Conservation (phyloP, 306 rosid species). For the Macrotyloma uniflorum region DNA sequence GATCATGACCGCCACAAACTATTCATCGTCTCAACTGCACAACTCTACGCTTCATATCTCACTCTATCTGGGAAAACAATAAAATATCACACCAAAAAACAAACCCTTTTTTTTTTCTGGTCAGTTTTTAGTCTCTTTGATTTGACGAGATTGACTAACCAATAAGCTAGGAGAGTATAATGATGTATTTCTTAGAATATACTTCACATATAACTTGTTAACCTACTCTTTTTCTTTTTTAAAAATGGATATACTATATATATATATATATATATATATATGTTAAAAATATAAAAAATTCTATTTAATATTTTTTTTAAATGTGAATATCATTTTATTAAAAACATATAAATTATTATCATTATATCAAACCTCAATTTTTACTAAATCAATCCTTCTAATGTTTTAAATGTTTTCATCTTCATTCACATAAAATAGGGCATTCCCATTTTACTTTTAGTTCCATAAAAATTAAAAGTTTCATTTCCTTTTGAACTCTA, state of each 20-base stretch:
- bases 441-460: too few species aligned
- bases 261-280: too few species aligned
- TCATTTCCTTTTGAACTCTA: not conserved
- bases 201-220: too few species aligned
- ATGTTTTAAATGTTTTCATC: not conserved
- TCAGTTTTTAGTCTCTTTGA: not conserved
- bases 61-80: not conserved
- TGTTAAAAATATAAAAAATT: too few species aligned
- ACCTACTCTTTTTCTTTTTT: too few species aligned
- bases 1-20: constrained; percentile 21
- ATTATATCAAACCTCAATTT: not conserved
- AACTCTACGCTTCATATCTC: constrained; percentile 23
- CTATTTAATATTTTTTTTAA: too few species aligned
- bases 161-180: not conserved
- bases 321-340: too few species aligned
- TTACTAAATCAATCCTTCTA: not conserved
- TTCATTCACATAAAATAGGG: not conserved
- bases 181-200: too few species aligned
- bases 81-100: not conserved
- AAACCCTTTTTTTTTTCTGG: not conserved
- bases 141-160: not conserved
- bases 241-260: too few species aligned
- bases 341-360: too few species aligned
- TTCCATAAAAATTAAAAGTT: not conserved
- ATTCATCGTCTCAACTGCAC: not conserved